Base-by-base conservation (phyloP, 2,329 filamentous ascomycete genomes). In the Trichoderma simmonsii region DNA sequence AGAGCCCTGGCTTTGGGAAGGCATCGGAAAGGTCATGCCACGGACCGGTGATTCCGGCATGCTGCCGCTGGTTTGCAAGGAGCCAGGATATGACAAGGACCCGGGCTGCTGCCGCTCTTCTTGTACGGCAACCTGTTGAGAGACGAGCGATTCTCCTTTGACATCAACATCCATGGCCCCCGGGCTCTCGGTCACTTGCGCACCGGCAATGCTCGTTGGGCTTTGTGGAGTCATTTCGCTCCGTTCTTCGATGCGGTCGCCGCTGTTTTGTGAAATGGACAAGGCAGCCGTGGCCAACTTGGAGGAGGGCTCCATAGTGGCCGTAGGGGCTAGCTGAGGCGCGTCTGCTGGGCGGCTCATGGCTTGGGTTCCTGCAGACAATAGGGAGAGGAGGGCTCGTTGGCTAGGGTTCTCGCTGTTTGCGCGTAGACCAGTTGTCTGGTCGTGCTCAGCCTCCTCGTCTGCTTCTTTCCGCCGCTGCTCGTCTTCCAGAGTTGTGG, bases 21-120 rank as follows among this genome's bases (percentile, higher is more conserved):
- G 82, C 82, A 89, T 86, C 8, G 89, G 88, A 74, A 89, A 85
- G 76, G 85, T 90, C 83, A 89, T 86, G 32, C 85, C 86, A 59
- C 89, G 85, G 34, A 79, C 74, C 2, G 84, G 82, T 6, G 85
- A 82, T 48, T 85, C 84, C 51, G 83, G 77, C 76, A 88, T 82
- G 70, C 80, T 79, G 12, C 78, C 77, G 32, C 80, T 80, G 3
- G 83, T 79, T 60, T 86, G 83, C 24, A 88, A 79, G 43, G 86
- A 83, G 3, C 86, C 86, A 1, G 87, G 87, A 73, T 89, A 89
- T 2, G 87, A 87, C 68, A 89, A 77, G 2, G 87, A 88, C 18
- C 79, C 80, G n/a, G 83, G 81, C n/a, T 83, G 82, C 1, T 82
- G 78, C 71, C 86, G 86, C 70, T 88, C 86, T 67, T 87, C 86